Conservation (phyloP, 257 asterid genomes). For the Solanum commersonii region DNA sequence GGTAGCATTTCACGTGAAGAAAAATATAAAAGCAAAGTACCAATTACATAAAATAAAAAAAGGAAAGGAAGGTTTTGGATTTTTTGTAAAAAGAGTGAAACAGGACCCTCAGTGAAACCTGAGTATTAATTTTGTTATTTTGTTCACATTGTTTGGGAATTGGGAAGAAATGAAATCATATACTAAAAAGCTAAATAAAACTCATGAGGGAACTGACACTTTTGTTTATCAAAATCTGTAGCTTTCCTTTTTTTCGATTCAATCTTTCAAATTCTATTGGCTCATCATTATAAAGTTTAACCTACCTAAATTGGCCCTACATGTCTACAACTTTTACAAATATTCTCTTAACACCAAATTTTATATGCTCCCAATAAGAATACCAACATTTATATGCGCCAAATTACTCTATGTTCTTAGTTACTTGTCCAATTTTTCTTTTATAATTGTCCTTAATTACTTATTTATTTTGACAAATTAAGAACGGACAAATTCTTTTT, state of each 20-base stretch:
- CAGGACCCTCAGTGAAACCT: not conserved
- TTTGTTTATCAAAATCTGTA: not conserved
- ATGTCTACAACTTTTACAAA: not conserved
- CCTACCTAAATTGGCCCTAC: not conserved
- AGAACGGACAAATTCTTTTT: too few species aligned
- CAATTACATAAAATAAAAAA: not conserved
- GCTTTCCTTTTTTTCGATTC: not conserved
- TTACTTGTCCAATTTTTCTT: too few species aligned
- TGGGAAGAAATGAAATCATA: not conserved
- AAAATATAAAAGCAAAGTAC: too few species aligned
- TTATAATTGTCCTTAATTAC: too few species aligned
- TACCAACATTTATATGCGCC: too few species aligned
- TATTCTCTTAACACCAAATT: not conserved
- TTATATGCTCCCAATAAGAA: not conserved
- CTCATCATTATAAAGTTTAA: not conserved
- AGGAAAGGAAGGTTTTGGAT: not conserved
- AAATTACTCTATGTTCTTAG: too few species aligned
- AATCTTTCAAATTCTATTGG: not conserved
- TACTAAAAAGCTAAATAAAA: not conserved
- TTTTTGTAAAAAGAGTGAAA: not conserved
- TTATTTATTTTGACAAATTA: too few species aligned
- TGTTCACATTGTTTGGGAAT: not conserved
- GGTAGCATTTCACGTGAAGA: not conserved
- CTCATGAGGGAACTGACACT: not conserved
- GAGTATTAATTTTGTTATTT: not conserved